Evolutionary conservation across 148 eudicot genomes (phyloP).

Genomic region (Chenopodium album): DNA sequence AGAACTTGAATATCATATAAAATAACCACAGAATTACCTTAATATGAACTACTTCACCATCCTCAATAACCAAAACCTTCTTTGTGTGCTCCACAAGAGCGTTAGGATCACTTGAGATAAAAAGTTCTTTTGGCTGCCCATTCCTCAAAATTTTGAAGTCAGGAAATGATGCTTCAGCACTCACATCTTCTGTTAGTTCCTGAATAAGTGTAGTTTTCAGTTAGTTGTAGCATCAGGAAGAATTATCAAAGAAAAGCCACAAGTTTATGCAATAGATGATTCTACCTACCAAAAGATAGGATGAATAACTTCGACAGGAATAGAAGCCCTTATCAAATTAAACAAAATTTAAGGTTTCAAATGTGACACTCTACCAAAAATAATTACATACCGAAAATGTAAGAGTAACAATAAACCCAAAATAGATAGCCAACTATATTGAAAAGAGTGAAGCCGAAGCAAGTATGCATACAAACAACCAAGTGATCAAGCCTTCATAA

Average conservation of each 20-base stretch:
- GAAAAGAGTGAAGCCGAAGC: not conserved
- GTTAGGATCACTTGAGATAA: slow-evolving; percentile 89
- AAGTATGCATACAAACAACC: not conserved
- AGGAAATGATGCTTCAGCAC: slow-evolving; percentile 51
- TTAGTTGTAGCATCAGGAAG: slow-evolving; percentile 20
- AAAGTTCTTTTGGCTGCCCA: slow-evolving; percentile 83
- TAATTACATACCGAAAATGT: not conserved
- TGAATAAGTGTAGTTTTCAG: slow-evolving; percentile 45
- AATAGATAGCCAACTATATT: not conserved
- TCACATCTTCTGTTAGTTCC: slow-evolving; percentile 58
- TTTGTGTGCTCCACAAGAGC: slow-evolving; percentile 94
- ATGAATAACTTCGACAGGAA: not conserved
- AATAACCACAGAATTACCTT: slow-evolving; percentile 54
- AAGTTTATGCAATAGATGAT: not conserved
- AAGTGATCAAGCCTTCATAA: not conserved
- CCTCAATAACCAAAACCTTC: slow-evolving; percentile 89
- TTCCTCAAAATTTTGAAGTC: slow-evolving; percentile 67
- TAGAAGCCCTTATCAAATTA: not conserved
- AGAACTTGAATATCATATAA: not conserved
- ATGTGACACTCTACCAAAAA: not conserved
- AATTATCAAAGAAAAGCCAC: not conserved
- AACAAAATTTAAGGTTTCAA: not conserved
- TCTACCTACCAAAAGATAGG: not conserved
- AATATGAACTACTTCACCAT: slow-evolving; percentile 89
- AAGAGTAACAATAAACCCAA: not conserved